Base-by-base conservation (phyloP, 371 early-diverging fungal genomes). In the Circinella minor region DNA sequence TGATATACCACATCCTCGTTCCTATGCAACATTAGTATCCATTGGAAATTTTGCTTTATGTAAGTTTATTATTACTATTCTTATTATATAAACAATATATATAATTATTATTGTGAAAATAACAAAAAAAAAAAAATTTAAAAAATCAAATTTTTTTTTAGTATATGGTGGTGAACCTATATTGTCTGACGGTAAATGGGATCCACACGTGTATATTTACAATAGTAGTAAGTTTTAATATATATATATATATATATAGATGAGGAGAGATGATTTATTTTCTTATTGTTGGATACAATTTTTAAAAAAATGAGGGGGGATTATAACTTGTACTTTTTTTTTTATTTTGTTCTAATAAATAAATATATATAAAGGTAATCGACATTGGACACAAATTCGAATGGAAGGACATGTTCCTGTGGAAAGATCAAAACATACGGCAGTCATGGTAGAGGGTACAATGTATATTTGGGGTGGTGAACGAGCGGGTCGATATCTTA, bases 391-490 rank as follows among this genome's bases (percentile, higher is more conserved):
- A 51, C 76, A 78, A n/a, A 73, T 86, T 20, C 71, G 72, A 6
- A 84, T 91, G 75, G 86, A 87, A 49, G 91, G 90, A 11, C 77
- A 76, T 48, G 68, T 80, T 46, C 90, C 91, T 38, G 70, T 73
- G 14, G 92, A 91, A 43, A 87, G 93, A 69, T 87, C 86, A 70
- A 90, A 90, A 36, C 93, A 93, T 75, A 77, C 91, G 13, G 87
- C 88, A 7, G 86, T 87, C 51, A 79, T 86, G 27, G 77, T 86
- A 36, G 90, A 90, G 9, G 87, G 89, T 27, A 82, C 85, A 39
- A 86, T 93, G 80, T 92, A 88, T 68, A 79, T 93, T 61, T 89
- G 88, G 78, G 92, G 94, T 66, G 94, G 94, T 4, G 89, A 89
- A 27, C 76, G 80, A n/a, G 86, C 88, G 36, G 88, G 91, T 20